Base-by-base conservation (phyloP, 1,284 basidiomycete species). In the Amylostereum areolatum region DNA sequence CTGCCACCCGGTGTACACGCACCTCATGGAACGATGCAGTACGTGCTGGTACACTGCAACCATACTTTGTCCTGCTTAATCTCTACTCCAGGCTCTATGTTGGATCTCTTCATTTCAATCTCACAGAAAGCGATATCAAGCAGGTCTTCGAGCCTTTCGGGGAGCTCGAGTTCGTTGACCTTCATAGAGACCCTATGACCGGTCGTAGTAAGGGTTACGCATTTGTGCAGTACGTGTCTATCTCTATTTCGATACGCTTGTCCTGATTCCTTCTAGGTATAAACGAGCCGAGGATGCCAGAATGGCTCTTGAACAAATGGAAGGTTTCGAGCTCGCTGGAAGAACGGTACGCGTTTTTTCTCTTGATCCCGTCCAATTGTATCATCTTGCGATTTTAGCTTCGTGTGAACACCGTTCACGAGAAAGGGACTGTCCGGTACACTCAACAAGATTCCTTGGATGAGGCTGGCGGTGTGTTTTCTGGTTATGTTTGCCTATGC, bases 111-210 rank as follows among this genome's bases (percentile, higher is more conserved):
- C 92, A 97, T 67, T 97, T 96, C 76, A 94, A 93, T 67, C 85
- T 99, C 55, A 92, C 90, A 46, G 89, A 95, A 68, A 88, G 92
- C 58, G 95, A 99, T 74, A 89, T 99, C 69, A 91, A 89, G 68
- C 90, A 97, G 77, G 96, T 99, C 57, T 99, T 99, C 68, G 93
- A 96, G 65, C 94, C 96, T 3, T 99, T 99, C 66, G 96, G 96
- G 59, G 89, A 92, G 68, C 79, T 99, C 58, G 95, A 96, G 68
- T 96, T 96, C 72, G 95, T 99, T 63, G 96, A 99, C 75, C 80
- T 99, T 62, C 96, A 98, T 68, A 83, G 87, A 62, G 94, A 97
- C 67, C 86, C 90, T 5, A 83, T 79, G 73, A 95, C 92, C 37
- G 94, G 95, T 40, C 85, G 92, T 62, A 95, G 92, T 71, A 98